phyloP scores from a whole-genome alignment of 2,329 filamentous ascomycete species.

The Cladorrhinum sp. region DNA sequence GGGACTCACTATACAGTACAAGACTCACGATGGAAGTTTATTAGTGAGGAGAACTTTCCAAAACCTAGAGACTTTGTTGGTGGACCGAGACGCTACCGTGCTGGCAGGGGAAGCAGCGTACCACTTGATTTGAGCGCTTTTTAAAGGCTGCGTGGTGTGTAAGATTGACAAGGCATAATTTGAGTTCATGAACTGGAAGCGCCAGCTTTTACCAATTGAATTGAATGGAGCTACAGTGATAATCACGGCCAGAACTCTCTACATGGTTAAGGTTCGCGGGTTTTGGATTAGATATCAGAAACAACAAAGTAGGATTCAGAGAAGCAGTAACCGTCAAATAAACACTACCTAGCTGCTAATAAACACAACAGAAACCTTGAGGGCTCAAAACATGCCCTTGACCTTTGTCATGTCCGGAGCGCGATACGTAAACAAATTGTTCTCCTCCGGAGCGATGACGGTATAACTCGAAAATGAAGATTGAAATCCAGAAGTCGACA shows the following conservation, averaged over 20 bases:
- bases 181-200: background rate
- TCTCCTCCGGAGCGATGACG: too few species aligned
- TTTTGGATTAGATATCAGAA: too few species aligned
- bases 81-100: slow-evolving; percentile 76
- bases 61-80: slow-evolving; percentile 79
- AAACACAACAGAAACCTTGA: too few species aligned
- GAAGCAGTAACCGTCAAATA: too few species aligned
- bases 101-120: slow-evolving; percentile 89
- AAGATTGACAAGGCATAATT: background rate
- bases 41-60: slow-evolving; percentile 75
- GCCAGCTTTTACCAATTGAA: background rate
- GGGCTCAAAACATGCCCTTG: too few species aligned
- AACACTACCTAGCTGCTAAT: too few species aligned
- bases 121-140: slow-evolving; percentile 75
- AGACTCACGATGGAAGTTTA: slow-evolving; percentile 83
- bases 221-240: background rate
- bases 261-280: too few species aligned
- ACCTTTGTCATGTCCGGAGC: too few species aligned
- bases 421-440: too few species aligned
- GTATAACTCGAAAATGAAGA: too few species aligned
- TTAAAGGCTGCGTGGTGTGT: slow-evolving; percentile 16
- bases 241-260: background rate
- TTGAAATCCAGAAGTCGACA: too few species aligned
- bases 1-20: slow-evolving; percentile 57
- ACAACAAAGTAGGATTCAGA: too few species aligned